Base-by-base conservation (phyloP, 257 asterid genomes). In the Solanum sejunctum region DNA sequence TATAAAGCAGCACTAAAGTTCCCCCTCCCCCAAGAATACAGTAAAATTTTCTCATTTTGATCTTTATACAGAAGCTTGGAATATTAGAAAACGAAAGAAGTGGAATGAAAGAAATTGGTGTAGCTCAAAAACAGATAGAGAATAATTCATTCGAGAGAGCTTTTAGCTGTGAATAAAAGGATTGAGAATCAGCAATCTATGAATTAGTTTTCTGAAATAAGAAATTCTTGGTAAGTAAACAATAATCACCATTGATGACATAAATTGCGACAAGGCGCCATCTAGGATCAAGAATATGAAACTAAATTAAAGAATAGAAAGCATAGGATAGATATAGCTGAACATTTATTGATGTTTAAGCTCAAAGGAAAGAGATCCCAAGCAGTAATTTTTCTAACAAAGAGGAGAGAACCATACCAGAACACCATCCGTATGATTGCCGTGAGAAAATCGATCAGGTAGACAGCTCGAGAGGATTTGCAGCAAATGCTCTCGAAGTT, bases 391-490 rank as follows among this genome's bases (percentile, higher is more conserved):
- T 51, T 16, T 77, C 45, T 23, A 77, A 77, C 63, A 23, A 55
- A 73, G 82, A 87, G 77, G 69, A 69, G 56, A 55, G 72, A 84
- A 75, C 43, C 51, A 70, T 95, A 95, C 98, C 97, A 92, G 93
- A 86, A 90, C 92, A 85, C 92, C 60, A 83, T 94, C 92, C 23
- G 92, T 90, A 87, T 90, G 91, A 88, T 94, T 95, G 91, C 81
- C 84, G 84, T 91, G 86, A 69, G 92, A 91, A 86, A 94, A 89
- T 54, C 91, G 88, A 88, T 90, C 94, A 4, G 99, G 98, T 82
- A 96, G 88, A 89, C 99, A 96, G 63, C 92, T 94, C n/a, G 92
- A 88, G 85, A 96, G 91, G 88, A 91, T 93, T 87, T 96, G 93
- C 88, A 91, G 83, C 83, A 92, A 84, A 73, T 92, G 95, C 86